Conservation (phyloP, 257 asterid species). For the Prunella vulgaris region DNA sequence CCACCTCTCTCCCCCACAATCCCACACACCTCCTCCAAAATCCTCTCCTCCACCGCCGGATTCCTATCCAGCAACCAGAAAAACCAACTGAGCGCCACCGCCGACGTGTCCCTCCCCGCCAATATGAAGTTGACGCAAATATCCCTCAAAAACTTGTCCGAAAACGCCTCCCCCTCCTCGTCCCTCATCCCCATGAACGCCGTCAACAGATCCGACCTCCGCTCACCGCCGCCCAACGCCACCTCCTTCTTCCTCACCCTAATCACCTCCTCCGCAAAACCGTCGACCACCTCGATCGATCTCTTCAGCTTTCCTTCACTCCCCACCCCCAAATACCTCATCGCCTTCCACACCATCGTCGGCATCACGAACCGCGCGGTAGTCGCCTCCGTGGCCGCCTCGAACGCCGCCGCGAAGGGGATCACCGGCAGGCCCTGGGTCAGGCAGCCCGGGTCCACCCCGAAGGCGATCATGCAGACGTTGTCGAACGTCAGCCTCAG, state of each 20-base stretch:
- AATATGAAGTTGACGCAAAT: constrained; percentile 85
- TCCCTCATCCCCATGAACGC: constrained; percentile 71
- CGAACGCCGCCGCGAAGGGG: constrained; percentile 80
- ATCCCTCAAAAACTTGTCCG: constrained; percentile 65
- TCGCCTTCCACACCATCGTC: constrained; percentile 65
- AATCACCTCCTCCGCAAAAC: constrained; percentile 69
- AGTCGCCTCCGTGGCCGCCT: constrained; percentile 85
- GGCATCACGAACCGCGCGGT: constrained; percentile 65
- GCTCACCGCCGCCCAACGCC: constrained; percentile 11
- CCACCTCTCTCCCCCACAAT: constrained; percentile 46
- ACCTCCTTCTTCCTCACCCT: constrained; percentile 66
- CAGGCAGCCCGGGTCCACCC: constrained; percentile 90
- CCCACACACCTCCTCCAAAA: constrained; percentile 55
- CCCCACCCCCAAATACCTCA: constrained; percentile 58
- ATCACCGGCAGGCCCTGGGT: constrained; percentile 67
- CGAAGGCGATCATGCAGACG: constrained; percentile 94
- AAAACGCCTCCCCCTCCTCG: constrained; percentile 47
- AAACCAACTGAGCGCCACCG: constrained; percentile 94
- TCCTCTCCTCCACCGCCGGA: constrained; percentile 67
- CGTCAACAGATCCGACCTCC: constrained; percentile 67
- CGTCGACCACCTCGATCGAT: constrained; percentile 58
- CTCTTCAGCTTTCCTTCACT: constrained; percentile 50
- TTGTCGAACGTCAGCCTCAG: constrained; percentile 82
- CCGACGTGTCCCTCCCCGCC: constrained; percentile 96
- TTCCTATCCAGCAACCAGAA: constrained; percentile 67